phyloP scores from a whole-genome alignment of 371 early-diverging fungal species.

The Mucor irregularis region DNA sequence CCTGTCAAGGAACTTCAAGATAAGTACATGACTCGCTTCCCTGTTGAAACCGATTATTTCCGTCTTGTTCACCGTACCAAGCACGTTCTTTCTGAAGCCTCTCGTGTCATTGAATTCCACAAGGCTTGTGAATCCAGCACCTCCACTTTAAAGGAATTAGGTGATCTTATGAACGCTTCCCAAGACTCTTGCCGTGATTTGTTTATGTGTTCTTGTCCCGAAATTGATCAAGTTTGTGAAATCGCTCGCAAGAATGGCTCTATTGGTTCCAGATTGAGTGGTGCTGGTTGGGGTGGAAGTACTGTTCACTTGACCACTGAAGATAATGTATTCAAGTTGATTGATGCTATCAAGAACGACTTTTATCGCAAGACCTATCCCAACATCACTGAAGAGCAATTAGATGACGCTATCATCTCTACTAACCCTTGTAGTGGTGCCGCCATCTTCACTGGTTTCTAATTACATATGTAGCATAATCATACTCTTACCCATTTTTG shows the following conservation, averaged over 20 bases:
- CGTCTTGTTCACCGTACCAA: constrained; percentile 78
- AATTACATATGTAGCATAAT: constrained; percentile 1
- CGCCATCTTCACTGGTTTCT: constrained; percentile 48
- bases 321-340: constrained; percentile 63
- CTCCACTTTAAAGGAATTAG: constrained; percentile 52
- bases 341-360: constrained; percentile 62
- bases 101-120: constrained; percentile 80
- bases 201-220: constrained; percentile 89
- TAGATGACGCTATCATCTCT: constrained; percentile 59
- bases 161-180: constrained; percentile 88
- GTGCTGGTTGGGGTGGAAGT: constrained; percentile 98
- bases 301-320: constrained; percentile 83
- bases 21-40: constrained; percentile 66
- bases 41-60: constrained; percentile 72
- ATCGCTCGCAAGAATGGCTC: constrained; percentile 78
- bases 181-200: constrained; percentile 80
- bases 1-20: constrained; percentile 55
- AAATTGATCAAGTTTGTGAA: constrained; percentile 79
- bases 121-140: constrained; percentile 59
- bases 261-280: constrained; percentile 83
- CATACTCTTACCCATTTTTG: no score
- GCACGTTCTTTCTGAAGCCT: constrained; percentile 85
- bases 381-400: constrained; percentile 47
- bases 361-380: constrained; percentile 71
- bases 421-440: constrained; percentile 67